A percentile compares a stretch with the other conserved stretches of the same genome.
Conservation (phyloP, 495 filamentous ascomycete genomes). For the Parathielavia hyrcaniae region DNA sequence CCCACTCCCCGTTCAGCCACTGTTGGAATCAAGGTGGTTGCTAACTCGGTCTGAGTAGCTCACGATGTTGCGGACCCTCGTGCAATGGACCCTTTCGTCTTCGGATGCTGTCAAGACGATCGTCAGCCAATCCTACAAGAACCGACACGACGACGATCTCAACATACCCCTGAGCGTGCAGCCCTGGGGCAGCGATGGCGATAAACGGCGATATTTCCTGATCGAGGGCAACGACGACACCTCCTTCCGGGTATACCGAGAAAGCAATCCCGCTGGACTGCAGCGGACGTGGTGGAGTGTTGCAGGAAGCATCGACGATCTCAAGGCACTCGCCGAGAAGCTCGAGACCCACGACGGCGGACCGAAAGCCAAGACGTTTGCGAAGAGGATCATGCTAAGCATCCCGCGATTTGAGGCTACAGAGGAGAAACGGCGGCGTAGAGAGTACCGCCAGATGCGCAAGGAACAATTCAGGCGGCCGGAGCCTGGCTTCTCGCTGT, state of each 20-base stretch:
- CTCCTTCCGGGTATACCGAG: conserved; percentile 85
- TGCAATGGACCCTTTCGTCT: conserved; percentile 83
- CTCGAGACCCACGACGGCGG: conserved; percentile 68
- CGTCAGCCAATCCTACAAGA: conserved; percentile 86
- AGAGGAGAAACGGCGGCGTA: conserved; percentile 90
- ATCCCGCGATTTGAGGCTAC: conserved; percentile 92
- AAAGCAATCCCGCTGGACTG: conserved; percentile 76
- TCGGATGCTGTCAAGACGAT: conserved; percentile 76
- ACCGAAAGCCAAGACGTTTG: conserved; percentile 67
- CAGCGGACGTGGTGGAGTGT: conserved; percentile 86
- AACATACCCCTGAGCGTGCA: conserved; percentile 92
- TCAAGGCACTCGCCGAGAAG: conserved; percentile 65
- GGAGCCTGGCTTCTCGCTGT: conserved; percentile 83
- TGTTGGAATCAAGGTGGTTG: not conserved
- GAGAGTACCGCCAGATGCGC: conserved; percentile 80
- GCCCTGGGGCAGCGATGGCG: conserved; percentile 85
- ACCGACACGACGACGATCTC: conserved; percentile 81
- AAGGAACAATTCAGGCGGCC: conserved; percentile 85
- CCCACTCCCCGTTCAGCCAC: not conserved
- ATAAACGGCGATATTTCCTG: conserved; percentile 88
- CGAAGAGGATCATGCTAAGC: conserved; percentile 68
- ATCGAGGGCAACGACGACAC: conserved; percentile 94
- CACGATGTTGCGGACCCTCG: conserved; percentile 69
- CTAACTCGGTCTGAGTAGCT: conserved; percentile 49
- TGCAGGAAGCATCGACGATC: conserved; percentile 83